Percentiles rank a stretch among this genome's conserved stretches.
Evolutionary conservation across 202 grass and related monocot species (phyloP).

Genomic region (Saccharum hybrid): DNA sequence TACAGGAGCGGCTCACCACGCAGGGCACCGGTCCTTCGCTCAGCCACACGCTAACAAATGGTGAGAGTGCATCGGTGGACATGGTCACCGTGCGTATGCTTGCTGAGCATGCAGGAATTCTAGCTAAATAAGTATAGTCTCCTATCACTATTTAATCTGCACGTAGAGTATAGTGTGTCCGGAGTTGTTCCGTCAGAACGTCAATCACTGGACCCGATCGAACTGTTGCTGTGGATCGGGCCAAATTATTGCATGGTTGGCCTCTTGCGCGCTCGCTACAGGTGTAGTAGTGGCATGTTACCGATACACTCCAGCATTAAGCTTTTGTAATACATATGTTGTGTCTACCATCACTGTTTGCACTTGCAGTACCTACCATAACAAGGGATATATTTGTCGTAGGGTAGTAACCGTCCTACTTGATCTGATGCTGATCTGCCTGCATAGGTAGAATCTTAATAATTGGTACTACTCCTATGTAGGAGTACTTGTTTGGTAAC

Average conservation of each 20-base stretch:
- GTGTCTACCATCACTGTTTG: background rate
- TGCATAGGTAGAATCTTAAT: too few species aligned
- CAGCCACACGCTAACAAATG: too few species aligned
- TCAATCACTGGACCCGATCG: background rate
- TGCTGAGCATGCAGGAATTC: too few species aligned
- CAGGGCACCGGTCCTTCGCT: too few species aligned
- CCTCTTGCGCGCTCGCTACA: background rate
- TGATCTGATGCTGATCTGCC: background rate
- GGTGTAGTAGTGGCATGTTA: background rate
- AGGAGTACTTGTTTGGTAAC: background rate
- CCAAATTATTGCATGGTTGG: background rate
- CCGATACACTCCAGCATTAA: too few species aligned
- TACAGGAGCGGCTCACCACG: too few species aligned
- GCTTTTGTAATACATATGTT: background rate
- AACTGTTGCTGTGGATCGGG: background rate
- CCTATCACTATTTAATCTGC: too few species aligned
- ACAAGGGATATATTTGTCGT: background rate
- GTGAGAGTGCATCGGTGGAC: too few species aligned
- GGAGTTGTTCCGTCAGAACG: background rate
- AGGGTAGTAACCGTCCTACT: background rate
- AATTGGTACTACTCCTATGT: background rate
- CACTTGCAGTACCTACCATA: background rate
- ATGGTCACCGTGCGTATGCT: too few species aligned
- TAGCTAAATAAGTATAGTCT: too few species aligned
- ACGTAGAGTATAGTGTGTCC: background rate